Percentiles rank a stretch among this genome's conserved stretches.
phyloP scores from a whole-genome alignment of 805 yeast species.

The Clavispora santaluciae region DNA sequence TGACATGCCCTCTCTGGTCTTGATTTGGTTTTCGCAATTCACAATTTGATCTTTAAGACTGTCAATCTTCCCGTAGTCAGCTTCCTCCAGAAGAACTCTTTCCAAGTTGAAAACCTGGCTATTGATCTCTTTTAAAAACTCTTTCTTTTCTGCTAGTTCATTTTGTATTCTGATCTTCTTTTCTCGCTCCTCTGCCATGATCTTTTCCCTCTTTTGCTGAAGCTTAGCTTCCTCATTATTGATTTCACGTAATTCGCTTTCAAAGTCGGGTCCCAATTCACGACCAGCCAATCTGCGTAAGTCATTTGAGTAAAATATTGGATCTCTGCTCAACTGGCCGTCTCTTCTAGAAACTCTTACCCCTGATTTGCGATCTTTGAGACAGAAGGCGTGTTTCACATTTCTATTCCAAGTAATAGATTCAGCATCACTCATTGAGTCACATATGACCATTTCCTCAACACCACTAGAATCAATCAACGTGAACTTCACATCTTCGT shows the following conservation, averaged over 20 bases:
- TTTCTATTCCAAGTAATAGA: conserved; percentile 26
- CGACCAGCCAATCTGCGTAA: conserved; percentile 25
- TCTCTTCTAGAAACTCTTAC: conserved; percentile 34
- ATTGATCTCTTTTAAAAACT: conserved; percentile 13
- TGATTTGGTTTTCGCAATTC: conserved; percentile 24
- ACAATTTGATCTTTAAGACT: conserved; percentile 30
- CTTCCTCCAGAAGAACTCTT: conserved; percentile 40
- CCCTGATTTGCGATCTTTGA: conserved; percentile 43
- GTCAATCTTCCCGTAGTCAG: conserved; percentile 39
- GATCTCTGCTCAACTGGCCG: conserved; percentile 50
- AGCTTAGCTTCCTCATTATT: conserved; percentile 13
- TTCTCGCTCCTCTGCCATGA: conserved; percentile 12
- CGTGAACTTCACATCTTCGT: conserved; percentile 52
- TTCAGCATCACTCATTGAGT: conserved; percentile 50
- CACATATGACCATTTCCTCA: conserved; percentile 54
- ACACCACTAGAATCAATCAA: conserved; percentile 59
- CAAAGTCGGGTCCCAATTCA: conserved; percentile 14
- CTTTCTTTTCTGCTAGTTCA: conserved; percentile 7
- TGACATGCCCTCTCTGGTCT: conserved; percentile 23
- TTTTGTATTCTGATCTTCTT: conserved; percentile 6
- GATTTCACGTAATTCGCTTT: conserved; percentile 12
- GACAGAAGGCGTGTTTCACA: conserved; percentile 30
- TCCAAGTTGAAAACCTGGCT: conserved; percentile 28
- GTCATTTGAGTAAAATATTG: conserved; percentile 40
- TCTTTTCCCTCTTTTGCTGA: conserved; percentile 11